Base-by-base conservation (phyloP, 2,329 filamentous ascomycete genomes). In the Alternaria sp. region DNA sequence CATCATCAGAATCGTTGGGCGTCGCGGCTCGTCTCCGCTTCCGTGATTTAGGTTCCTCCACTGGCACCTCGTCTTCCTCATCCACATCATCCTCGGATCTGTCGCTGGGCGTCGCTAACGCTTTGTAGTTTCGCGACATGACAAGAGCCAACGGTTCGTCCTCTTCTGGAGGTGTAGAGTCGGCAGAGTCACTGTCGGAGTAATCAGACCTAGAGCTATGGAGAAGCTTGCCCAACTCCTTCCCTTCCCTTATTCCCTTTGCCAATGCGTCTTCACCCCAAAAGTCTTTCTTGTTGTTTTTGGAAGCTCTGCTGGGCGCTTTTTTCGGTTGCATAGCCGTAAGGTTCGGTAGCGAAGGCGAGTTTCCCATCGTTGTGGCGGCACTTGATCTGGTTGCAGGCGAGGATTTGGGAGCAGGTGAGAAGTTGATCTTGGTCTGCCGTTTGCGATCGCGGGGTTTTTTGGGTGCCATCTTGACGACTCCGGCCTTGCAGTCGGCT, bases 401-500 rank as follows among this genome's bases (percentile, higher is more conserved):
- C 5, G 80, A 81, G 0, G 79, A 79, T 12, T 80, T 78, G 8
- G 79, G 71, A 5, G 81, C 60, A 5, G 81, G 78, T 1, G 79
- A 81, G 70, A 84, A 84, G 50, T 72, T 75, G 20, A 84, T 71
- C 27, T 79, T 79, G 8, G 78, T 77, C 62, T 84, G 82, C 40
- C 77, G 76, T 62, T 72, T 74, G 46, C 67, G 70, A 20, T 66
- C 62, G 46, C 63, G 64, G 34, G 61, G 28, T 30, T 71, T 68
- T 59, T 70, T 76, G 12, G 67, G 65, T 44, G 68, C 62, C 73
- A 75, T 77, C 9, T n/a, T 62, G 5, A 28, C 20, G 11, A 34
- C 51, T 38, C 14, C n/a, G 30, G 45, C 41, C n/a, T 28, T 20
- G 6, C 22, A 56, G 36, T 49, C 40, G 44, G 9, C 30, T 44